Conservation (phyloP, 1,139 yeast species). For the Kluyveromyces marxianus region DNA sequence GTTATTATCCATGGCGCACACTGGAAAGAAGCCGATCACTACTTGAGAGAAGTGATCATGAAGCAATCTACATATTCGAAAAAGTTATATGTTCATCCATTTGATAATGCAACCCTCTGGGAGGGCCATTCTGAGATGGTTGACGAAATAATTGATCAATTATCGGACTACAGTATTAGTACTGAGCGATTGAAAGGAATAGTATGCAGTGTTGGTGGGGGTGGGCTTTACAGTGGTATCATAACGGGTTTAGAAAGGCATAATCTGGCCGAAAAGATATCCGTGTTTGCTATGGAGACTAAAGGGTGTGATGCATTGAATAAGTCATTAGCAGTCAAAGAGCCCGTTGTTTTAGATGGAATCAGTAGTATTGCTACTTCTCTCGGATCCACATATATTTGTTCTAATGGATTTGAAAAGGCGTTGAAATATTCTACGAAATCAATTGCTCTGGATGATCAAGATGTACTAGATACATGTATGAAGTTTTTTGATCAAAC, state of each 20-base stretch:
- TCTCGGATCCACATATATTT: constrained; percentile 47
- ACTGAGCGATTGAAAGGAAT: constrained; percentile 41
- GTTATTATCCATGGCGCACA: constrained; percentile 44
- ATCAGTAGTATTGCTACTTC: constrained; percentile 48
- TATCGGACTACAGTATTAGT: constrained; percentile 15
- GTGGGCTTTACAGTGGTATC: constrained; percentile 55
- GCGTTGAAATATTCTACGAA: constrained; percentile 28
- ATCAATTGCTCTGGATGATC: constrained; percentile 43
- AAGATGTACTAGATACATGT: constrained; percentile 44
- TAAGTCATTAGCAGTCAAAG: constrained; percentile 35
- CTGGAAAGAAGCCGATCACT: constrained; percentile 53
- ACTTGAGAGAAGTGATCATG: constrained; percentile 35
- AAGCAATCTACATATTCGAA: constrained; percentile 22
- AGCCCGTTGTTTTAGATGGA: constrained; percentile 35
- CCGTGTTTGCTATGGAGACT: constrained; percentile 47
- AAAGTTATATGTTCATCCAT: constrained; percentile 57
- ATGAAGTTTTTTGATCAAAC: constrained; percentile 40
- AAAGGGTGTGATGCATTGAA: constrained; percentile 46
- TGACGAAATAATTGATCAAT: constrained; percentile 42
- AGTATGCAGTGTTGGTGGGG: constrained; percentile 60
- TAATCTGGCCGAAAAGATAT: constrained; percentile 29
- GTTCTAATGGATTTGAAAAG: constrained; percentile 37
- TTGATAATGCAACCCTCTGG: constrained; percentile 51
- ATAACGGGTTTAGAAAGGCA: constrained; percentile 41
- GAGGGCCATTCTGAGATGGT: constrained; percentile 50